phyloP scores from a whole-genome alignment of 2,329 filamentous ascomycete species.

The Xylariaceae sp. region DNA sequence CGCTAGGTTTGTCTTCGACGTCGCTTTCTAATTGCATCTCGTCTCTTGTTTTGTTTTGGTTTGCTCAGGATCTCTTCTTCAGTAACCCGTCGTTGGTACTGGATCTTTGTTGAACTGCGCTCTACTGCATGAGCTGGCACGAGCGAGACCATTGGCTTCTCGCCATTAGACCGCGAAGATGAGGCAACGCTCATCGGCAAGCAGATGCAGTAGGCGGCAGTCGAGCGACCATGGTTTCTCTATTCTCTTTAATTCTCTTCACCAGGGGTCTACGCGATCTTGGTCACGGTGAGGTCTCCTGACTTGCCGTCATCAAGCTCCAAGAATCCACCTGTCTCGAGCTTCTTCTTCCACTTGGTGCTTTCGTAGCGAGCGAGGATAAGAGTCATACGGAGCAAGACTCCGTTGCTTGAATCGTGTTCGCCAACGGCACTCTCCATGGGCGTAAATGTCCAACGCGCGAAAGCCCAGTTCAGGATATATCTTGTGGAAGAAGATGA shows the following conservation, averaged over 20 bases:
- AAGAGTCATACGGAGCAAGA: constrained; percentile 65
- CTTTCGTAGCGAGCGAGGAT: constrained; percentile 70
- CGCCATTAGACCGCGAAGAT: background rate
- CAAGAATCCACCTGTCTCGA: constrained; percentile 54
- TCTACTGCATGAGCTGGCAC: background rate
- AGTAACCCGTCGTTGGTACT: background rate
- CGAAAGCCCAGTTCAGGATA: constrained; percentile 98
- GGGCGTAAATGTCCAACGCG: constrained; percentile 84
- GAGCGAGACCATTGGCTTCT: background rate
- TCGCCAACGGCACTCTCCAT: constrained; percentile 41
- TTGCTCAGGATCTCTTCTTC: too few relatives aligned
- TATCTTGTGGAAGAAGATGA: constrained; percentile 48
- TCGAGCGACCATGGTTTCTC: background rate
- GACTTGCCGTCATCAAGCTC: constrained; percentile 43
- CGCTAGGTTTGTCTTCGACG: background rate
- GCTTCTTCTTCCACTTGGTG: constrained; percentile 69
- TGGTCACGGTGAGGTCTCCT: constrained; percentile 49
- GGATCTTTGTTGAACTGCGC: background rate
- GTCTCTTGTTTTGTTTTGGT: background rate
- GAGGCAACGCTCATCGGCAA: background rate
- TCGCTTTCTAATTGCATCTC: background rate
- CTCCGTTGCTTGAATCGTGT: constrained; percentile 51
- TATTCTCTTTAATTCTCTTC: background rate
- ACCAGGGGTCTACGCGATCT: constrained; percentile 33
- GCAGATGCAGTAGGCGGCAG: background rate